A percentile compares a stretch with the other conserved stretches of the same genome.
These are phyloP conservation scores for Serendipita indica DNA, from an alignment of 768 basidiomycete genomes.

Conservation along the genomic window DNA sequence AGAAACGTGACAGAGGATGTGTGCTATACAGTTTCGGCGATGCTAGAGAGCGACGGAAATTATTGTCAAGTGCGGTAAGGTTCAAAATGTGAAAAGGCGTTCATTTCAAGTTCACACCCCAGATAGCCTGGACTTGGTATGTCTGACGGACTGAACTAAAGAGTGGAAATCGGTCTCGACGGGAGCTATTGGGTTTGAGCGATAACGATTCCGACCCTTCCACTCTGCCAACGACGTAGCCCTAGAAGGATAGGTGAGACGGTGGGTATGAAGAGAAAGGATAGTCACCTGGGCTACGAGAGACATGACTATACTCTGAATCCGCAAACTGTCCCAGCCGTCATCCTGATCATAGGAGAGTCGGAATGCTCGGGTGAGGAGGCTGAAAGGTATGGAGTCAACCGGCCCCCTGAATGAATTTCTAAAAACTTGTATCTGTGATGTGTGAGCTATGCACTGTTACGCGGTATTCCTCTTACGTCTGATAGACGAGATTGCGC, in stretches of 20 bases:
- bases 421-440: neutral
- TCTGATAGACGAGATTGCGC: neutral
- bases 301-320: neutral
- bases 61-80: too few species aligned
- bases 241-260: neutral
- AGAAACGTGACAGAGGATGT: neutral
- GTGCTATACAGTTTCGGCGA: too few species aligned
- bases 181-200: neutral
- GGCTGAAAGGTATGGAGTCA: neutral
- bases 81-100: too few species aligned
- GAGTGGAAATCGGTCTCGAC: constrained; percentile 1
- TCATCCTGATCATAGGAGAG: neutral
- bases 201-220: neutral
- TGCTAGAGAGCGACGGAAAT: too few species aligned
- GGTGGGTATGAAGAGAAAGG: neutral
- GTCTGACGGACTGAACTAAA: constrained; percentile 6
- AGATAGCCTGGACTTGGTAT: constrained; percentile 2
- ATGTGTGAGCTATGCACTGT: too few species aligned
- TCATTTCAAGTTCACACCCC: constrained; percentile 7
- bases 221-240: constrained; percentile 1
- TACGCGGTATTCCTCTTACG: neutral
- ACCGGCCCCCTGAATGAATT: neutral
- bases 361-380: neutral
- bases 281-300: neutral
- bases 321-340: neutral